Conservation (phyloP, 1,284 basidiomycete species). For the Sphaerobolus stellatus region DNA sequence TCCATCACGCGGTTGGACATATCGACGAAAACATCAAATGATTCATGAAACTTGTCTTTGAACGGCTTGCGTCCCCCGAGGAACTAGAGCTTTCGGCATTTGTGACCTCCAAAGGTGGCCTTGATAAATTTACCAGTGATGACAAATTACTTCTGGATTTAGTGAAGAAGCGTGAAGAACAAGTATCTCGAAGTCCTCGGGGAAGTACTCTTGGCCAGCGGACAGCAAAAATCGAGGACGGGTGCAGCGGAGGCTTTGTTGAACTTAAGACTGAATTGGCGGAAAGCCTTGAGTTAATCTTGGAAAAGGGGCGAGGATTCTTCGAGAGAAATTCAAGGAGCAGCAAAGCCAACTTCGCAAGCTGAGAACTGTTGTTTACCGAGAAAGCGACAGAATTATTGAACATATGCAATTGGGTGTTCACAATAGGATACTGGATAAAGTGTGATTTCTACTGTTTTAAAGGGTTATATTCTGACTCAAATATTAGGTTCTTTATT, state of each 20-base stretch:
- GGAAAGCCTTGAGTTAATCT: neutral
- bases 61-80: slow-evolving; percentile 13
- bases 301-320: neutral
- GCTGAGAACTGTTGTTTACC: neutral
- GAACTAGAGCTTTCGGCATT: slow-evolving; percentile 13
- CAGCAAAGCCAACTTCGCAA: neutral
- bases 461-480: neutral
- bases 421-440: neutral
- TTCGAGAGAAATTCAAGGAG: slow-evolving; percentile 2
- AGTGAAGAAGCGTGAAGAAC: neutral
- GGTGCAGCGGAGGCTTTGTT: too few relatives aligned
- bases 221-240: too few relatives aligned
- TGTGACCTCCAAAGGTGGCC: slow-evolving; percentile 10
- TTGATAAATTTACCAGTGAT: slow-evolving; percentile 10
- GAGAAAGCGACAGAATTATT: slow-evolving; percentile 3
- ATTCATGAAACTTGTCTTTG: slow-evolving; percentile 14
- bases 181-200: neutral
- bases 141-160: slow-evolving; percentile 10
- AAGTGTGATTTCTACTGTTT: neutral
- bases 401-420: neutral
- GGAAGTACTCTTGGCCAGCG: too few relatives aligned
- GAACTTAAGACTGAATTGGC: neutral
- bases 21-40: too few relatives aligned
- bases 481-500: neutral
- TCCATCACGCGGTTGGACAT: neutral